Base-by-base conservation (phyloP, 768 basidiomycete species). In the Psilocybe azurescens region DNA sequence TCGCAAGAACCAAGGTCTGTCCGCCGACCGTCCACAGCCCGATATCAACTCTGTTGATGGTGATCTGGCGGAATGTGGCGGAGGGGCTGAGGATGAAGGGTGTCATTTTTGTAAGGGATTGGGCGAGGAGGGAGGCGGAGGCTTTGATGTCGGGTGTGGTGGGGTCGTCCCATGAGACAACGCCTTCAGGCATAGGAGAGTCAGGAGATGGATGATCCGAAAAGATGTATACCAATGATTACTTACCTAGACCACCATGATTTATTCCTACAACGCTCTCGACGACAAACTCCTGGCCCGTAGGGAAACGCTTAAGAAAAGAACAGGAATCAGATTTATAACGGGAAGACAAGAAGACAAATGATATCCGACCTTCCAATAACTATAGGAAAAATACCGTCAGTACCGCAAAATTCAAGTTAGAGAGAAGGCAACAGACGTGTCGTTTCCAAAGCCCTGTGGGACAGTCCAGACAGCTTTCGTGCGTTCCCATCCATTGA, bases 391-490 rank as follows among this genome's bases (percentile, higher is more conserved):
- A 58, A 29, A 5, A 0, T 9, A 50, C 28, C 49, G 51, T 53
- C 46, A 56, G 57, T 39, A 52, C 30, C 20, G 48, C 29, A 11
- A 49, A 46, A 7, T 16, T 18, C 9, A 49, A 10, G 11, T 33
- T 24, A 20, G 53, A 39, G 39, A 32, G 3, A 33, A 18, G 9
- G 9, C 29, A 39, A 74, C 78, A 64, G 75, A 90, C 74, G 83
- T 84, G 41, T 75, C 74, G 59, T 81, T 82, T 29, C 90, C 89
- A 69, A 94, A 94, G 0, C 83, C 91, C 73, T 94, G 92, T 0
- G 91, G 89, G 1, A 93, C 91, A 1, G 87, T 86, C 93, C 91
- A 93, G 0, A 92, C 81, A 1, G 88, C 83, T 70, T 90, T 88
- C 5, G 81, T 84, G 10, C 84, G 77, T 64, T 88, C 86, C 86